A percentile compares a stretch with the other conserved stretches of the same genome.
These are phyloP conservation scores for Aspergillus terreus DNA, from an alignment of 2,329 filamentous ascomycete species.

Conservation along the genomic window DNA sequence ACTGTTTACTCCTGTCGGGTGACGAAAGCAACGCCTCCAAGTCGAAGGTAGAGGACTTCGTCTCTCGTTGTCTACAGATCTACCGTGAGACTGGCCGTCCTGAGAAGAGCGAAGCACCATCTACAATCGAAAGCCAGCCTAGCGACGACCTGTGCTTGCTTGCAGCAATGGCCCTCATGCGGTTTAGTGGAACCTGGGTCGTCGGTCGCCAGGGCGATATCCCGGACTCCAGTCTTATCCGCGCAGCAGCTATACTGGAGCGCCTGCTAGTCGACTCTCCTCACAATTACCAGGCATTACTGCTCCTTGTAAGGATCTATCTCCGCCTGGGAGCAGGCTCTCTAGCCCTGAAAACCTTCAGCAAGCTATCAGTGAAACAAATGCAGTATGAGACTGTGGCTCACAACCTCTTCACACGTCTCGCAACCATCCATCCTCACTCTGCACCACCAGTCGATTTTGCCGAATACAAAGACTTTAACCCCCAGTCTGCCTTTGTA, in stretches of 20 bases:
- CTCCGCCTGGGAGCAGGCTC: conserved; percentile 43
- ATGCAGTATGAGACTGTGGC: conserved; percentile 47
- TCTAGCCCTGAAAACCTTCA: conserved; percentile 44
- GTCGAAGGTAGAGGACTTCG: conserved; percentile 33
- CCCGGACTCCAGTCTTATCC: conserved; percentile 31
- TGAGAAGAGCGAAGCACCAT: conserved; percentile 22
- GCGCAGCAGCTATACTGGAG: conserved; percentile 37
- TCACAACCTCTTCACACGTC: conserved; percentile 46
- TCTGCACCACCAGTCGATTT: conserved; percentile 37
- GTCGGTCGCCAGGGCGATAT: conserved; percentile 16
- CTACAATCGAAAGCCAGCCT: conserved; percentile 41
- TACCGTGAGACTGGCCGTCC: conserved; percentile 25
- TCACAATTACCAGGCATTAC: conserved; percentile 45
- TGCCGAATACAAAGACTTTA: conserved; percentile 39
- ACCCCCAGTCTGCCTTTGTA: conserved; percentile 38
- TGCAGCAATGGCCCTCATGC: conserved; percentile 41
- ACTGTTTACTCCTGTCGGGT: conserved; percentile 36
- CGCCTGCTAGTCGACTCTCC: conserved; percentile 39
- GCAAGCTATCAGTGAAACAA: conserved; percentile 46
- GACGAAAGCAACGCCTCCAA: conserved; percentile 22
- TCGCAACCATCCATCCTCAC: conserved; percentile 46
- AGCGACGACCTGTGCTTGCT: conserved; percentile 43
- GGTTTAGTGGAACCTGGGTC: conserved; percentile 20
- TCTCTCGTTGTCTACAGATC: conserved; percentile 34
- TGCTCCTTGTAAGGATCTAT: conserved; percentile 44